A percentile compares a stretch with the other conserved stretches of the same genome.
These are phyloP conservation scores for Neurospora sp. DNA, from an alignment of 2,329 filamentous ascomycete species.

Conservation along the genomic window DNA sequence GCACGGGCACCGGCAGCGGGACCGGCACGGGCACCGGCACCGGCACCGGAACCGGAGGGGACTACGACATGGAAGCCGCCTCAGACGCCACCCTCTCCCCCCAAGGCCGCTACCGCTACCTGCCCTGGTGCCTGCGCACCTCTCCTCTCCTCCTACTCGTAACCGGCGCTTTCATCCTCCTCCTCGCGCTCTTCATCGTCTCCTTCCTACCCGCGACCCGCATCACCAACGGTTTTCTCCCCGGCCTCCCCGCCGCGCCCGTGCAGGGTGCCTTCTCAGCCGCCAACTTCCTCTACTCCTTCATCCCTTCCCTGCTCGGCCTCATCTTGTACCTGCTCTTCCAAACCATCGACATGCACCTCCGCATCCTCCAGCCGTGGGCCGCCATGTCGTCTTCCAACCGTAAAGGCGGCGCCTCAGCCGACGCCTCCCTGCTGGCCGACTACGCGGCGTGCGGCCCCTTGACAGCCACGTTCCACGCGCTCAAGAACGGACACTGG, in stretches of 20 bases:
- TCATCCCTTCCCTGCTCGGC: constrained; percentile 60
- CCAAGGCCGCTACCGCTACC: constrained; percentile 52
- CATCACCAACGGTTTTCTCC: constrained; percentile 61
- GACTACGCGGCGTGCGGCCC: constrained; percentile 63
- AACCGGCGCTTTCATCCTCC: constrained; percentile 47
- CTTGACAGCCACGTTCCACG: constrained; percentile 47
- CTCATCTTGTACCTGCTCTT: constrained; percentile 58
- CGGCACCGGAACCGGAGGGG: constrained; percentile 1
- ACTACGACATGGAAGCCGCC: constrained; percentile 28
- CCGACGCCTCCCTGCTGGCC: constrained; percentile 54
- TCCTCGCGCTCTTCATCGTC: constrained; percentile 64
- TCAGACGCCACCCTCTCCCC: constrained; percentile 32
- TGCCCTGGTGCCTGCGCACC: constrained; percentile 68
- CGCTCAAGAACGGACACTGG: constrained; percentile 52
- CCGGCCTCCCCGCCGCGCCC: constrained; percentile 53
- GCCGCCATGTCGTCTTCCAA: constrained; percentile 46
- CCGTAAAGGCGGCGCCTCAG: constrained; percentile 39
- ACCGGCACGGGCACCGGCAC: background rate
- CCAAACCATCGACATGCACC: constrained; percentile 54
- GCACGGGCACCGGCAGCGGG: constrained; percentile 6
- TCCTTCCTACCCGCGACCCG: constrained; percentile 65
- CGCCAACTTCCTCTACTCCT: constrained; percentile 80
- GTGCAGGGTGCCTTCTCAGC: constrained; percentile 62
- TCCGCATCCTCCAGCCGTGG: constrained; percentile 62
- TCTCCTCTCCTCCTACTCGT: constrained; percentile 56